A percentile compares a stretch with the other conserved stretches of the same genome.
Conservation (phyloP, 306 rosid species). For the Psophocarpus tetragonolobus region DNA sequence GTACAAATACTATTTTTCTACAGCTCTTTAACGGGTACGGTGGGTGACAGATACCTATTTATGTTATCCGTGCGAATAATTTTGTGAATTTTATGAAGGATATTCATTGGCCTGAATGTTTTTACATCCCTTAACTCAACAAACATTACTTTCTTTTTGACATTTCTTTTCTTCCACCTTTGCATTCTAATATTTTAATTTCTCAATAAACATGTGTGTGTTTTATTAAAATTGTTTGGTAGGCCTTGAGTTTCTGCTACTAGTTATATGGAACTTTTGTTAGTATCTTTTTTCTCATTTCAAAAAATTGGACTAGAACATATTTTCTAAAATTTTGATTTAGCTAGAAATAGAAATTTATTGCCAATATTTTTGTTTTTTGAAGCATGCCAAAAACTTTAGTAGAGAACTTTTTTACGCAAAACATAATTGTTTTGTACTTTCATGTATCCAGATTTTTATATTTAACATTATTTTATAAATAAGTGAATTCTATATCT, state of each 20-base stretch:
- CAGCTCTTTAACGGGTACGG: too few relatives aligned
- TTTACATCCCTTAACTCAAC: too few relatives aligned
- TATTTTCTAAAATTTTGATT: neutral
- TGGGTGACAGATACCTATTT: too few relatives aligned
- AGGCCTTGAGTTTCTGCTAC: neutral
- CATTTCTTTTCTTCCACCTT: neutral
- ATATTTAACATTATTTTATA: neutral
- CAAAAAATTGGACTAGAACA: neutral
- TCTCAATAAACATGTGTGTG: neutral
- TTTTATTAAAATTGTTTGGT: neutral
- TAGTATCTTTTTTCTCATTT: neutral
- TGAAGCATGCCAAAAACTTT: too few relatives aligned
- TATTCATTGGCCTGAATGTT: too few relatives aligned
- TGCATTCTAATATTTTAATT: neutral
- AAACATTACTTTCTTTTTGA: neutral
- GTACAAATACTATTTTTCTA: too few relatives aligned
- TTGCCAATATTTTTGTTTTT: neutral
- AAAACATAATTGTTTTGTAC: neutral
- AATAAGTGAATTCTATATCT: neutral
- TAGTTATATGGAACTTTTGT: neutral
- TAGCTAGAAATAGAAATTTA: neutral
- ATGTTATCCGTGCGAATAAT: too few relatives aligned
- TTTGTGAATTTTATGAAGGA: too few relatives aligned
- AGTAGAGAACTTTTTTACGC: neutral
- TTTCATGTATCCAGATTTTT: neutral